Evolutionary conservation across 495 filamentous ascomycete species (phyloP), one percentile per base, ranked within the genome.

Genomic region (Penicillium longicatenatum): DNA sequence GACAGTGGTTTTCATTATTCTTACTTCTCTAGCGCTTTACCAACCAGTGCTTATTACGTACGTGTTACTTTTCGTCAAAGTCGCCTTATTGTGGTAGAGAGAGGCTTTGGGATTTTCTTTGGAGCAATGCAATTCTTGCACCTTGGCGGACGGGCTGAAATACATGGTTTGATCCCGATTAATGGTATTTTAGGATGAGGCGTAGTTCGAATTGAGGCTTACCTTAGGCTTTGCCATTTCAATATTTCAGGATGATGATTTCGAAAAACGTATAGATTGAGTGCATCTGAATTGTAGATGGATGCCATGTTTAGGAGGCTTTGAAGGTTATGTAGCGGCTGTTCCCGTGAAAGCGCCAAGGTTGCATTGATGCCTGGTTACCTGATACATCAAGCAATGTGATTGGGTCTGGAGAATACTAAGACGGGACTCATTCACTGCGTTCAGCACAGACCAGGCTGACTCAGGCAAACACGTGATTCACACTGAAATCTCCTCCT

Each of bases 401-500:
- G 24, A 48, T 48, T 48, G 24, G 45, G 12, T 48, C 45, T 48
- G 45, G 29, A 48, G 4, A 48, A 12, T 48, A 48, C 45, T 48
- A 26, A 16, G 22, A 17, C 12, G 12, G 16, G 24, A 48, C 16
- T 10, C 3, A 22, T 3, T n/a, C 12, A 22, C 24, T 26, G 45
- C 45, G 45, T 48, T 48, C 45, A 48, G 45, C 45, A 48, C 45
- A 48, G 45, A 48, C 45, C 50, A 52, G 33, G 6, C 33, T 55
- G 53, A 55, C 8, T 55, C 48, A 60, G 52, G 41, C 10, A 46
- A 11, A 31, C 55, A 64, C 62, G 58, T 68, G 62, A 68, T 48
- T 46, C 42, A 22, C 54, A 42, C 56, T 19, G 65, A 78, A 76
- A 76, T 74, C 70, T 72, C 71, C 69, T 70, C 65, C 66, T 61